Base-by-base conservation (phyloP, 768 basidiomycete genomes). In the Mycena amicta region DNA sequence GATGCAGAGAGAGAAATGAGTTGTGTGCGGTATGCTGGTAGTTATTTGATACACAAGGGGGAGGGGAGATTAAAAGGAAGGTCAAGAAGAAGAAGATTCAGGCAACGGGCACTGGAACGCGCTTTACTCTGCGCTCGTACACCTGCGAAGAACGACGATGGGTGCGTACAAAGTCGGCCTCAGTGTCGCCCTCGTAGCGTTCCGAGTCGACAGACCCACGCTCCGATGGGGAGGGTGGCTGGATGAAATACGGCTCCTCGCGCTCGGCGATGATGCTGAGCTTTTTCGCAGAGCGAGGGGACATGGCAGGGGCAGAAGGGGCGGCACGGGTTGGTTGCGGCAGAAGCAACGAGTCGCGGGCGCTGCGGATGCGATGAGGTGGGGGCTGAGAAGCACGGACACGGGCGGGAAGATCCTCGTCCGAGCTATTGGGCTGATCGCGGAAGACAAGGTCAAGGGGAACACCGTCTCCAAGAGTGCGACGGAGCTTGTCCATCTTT, bases 401-500 rank as follows among this genome's bases (percentile, higher is more conserved):
- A 28, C 26, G 61, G 2, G 22, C 2, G 5, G 61, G 41, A 26
- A 55, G 31, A 39, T 61, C 60, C 40, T 57, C 61, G 16, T 57
- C 56, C 3, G 61, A 55, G 46, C 46, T 54, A 27, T 13, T 53
- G 39, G 40, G 52, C 49, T 55, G 54, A 26, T 65, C 15, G 29
- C 84, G 79, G 70, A 88, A 89, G 50, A 90, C 83, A 28, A 88
- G 77, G 33, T 82, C 76, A 2, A 80, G 62, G 5, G 88, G 89
- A 22, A 89, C 83, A 26, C 80, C 83, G 20, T 87, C 77, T 0
- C 89, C 89, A 2, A 90, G 77, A 63, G 73, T 85, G 65, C 79
- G 82, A 52, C 83, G 77, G 50, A 90, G 73, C 29, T 83, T 76
- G 50, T 87, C 86, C 78, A 90, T 83, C 70, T 88, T 90, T 62